Conservation (phyloP, 257 asterid genomes). For the Lantana camara region DNA sequence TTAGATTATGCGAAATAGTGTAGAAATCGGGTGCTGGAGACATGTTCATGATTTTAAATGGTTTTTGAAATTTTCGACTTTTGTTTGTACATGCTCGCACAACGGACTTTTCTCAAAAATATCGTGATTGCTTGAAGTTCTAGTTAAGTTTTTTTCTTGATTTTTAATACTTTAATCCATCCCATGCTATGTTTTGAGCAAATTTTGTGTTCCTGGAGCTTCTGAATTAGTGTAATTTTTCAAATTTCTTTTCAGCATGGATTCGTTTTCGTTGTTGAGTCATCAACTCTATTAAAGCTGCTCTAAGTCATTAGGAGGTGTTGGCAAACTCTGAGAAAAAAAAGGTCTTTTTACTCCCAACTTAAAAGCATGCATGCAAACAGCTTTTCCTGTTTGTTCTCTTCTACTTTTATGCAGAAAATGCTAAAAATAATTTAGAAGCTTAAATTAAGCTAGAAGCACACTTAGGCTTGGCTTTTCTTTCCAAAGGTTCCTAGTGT, state of each 20-base stretch:
- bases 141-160: constrained; percentile 2
- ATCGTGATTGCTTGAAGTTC: not conserved
- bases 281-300: too few species aligned
- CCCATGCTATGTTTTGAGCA: not conserved
- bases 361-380: too few species aligned
- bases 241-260: too few species aligned
- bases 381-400: too few species aligned
- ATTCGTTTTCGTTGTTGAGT: too few species aligned
- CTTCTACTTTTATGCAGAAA: too few species aligned
- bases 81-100: not conserved
- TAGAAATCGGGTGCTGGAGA: not conserved
- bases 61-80: not conserved
- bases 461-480: too few species aligned
- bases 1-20: constrained; percentile 11
- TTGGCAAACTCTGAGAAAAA: too few species aligned
- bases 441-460: too few species aligned
- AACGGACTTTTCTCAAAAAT: not conserved
- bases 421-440: too few species aligned
- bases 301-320: too few species aligned
- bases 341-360: too few species aligned
- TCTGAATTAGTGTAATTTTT: not conserved
- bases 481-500: not conserved
- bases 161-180: not conserved
- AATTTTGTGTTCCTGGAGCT: not conserved
- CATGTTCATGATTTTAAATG: constrained; percentile 2